Conservation (phyloP, 345 rosid genomes). For the Heritiera fomes region DNA sequence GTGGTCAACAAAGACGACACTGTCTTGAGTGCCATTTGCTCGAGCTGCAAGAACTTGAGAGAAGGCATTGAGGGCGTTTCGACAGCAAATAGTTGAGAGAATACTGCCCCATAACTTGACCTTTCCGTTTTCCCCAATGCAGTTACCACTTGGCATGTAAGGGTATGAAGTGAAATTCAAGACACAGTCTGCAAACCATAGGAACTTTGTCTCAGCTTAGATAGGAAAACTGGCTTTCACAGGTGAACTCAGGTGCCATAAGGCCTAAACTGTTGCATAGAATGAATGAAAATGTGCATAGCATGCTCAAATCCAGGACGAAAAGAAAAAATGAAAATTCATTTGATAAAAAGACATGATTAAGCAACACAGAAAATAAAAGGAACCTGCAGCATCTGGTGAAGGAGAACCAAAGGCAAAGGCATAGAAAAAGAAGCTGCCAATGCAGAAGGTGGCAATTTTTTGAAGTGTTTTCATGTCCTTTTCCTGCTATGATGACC, state of each 20-base stretch:
- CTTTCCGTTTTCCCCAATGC: constrained; percentile 31
- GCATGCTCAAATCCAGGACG: neutral
- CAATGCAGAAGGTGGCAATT: neutral
- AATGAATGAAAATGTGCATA: neutral
- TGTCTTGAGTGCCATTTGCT: neutral
- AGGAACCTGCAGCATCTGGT: constrained; percentile 32
- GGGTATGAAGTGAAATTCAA: constrained; percentile 34
- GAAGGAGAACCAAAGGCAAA: neutral
- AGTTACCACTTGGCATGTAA: constrained; percentile 51
- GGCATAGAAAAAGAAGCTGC: constrained; percentile 17
- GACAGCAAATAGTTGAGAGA: constrained; percentile 48
- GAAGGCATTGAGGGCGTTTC: constrained; percentile 43
- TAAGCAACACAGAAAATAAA: neutral
- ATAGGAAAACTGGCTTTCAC: neutral
- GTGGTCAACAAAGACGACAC: constrained; percentile 33
- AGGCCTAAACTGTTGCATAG: neutral
- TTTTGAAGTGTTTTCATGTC: constrained; percentile 8
- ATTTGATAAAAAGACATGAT: neutral
- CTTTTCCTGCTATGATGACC: neutral
- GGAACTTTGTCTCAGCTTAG: neutral
- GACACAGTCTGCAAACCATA: constrained; percentile 35
- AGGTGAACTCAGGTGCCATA: neutral
- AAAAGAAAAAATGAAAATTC: neutral
- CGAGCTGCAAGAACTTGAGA: constrained; percentile 42
- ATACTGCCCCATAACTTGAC: constrained; percentile 34